These are phyloP conservation scores for Cudoniella acicularis DNA, from an alignment of 495 filamentous ascomycete species.

Conservation along the genomic window DNA sequence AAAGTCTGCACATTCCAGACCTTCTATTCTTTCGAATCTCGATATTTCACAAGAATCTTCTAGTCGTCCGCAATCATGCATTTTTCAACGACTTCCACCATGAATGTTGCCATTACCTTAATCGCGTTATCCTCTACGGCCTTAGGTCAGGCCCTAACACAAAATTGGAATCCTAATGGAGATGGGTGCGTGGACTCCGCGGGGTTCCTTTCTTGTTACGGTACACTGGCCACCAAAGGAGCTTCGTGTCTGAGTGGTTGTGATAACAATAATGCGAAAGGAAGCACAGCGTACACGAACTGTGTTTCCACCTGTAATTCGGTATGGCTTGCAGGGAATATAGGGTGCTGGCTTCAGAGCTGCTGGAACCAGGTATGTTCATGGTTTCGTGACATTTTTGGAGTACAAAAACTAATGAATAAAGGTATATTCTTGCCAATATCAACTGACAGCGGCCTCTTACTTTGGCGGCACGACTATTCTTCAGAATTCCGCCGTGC, in stretches of 20 bases:
- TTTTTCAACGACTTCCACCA: too few species aligned
- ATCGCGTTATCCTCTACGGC: too few species aligned
- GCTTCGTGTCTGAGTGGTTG: not conserved
- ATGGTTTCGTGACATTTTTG: not conserved
- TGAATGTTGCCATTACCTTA: too few species aligned
- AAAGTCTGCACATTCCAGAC: too few species aligned
- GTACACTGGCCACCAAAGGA: not conserved
- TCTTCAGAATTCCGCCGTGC: not conserved
- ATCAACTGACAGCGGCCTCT: constrained; percentile 4
- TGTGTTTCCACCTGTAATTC: not conserved
- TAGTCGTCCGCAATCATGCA: too few species aligned
- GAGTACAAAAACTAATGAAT: not conserved
- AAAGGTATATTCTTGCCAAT: constrained; percentile 14
- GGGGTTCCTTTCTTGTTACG: constrained; percentile 8
- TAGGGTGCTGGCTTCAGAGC: constrained; percentile 13
- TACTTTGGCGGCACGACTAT: constrained; percentile 5
- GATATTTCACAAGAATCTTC: too few species aligned
- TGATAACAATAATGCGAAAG: not conserved
- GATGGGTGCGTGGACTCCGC: constrained; percentile 8
- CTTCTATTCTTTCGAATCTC: too few species aligned
- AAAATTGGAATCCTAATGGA: constrained; percentile 9
- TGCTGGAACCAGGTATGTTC: constrained; percentile 13
- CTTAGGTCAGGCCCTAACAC: too few species aligned
- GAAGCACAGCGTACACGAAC: not conserved
- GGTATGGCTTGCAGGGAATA: constrained; percentile 2